Percentiles rank a stretch among this genome's conserved stretches.
Evolutionary conservation across 805 yeast species (phyloP).

Genomic region (Ogataea degrootiae): DNA sequence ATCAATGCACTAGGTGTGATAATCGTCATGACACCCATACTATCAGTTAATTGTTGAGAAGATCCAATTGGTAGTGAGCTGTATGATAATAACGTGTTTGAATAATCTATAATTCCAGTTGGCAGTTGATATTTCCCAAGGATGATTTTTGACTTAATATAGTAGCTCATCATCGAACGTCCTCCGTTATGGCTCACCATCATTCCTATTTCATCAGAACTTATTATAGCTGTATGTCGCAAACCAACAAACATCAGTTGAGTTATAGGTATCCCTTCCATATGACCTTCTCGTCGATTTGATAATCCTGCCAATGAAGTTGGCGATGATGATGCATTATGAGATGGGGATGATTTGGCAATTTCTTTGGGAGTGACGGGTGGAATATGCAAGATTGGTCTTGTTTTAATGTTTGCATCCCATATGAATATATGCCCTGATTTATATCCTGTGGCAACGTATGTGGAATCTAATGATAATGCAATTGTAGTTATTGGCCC

Average conservation of each 20-base stretch:
- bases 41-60: conserved; percentile 48
- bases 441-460: conserved; percentile 62
- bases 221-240: conserved; percentile 51
- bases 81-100: conserved; percentile 34
- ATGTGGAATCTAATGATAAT: conserved; percentile 64
- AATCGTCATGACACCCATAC: conserved; percentile 54
- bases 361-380: conserved; percentile 26
- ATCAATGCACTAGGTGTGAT: conserved; percentile 47
- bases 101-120: conserved; percentile 4
- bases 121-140: conserved; percentile 41
- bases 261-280: conserved; percentile 33
- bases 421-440: conserved; percentile 66
- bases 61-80: conserved; percentile 60
- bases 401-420: conserved; percentile 42
- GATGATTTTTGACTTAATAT: conserved; percentile 43
- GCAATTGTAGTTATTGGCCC: conserved; percentile 53
- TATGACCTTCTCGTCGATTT: conserved; percentile 29
- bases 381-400: conserved; percentile 26
- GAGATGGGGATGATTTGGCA: not conserved
- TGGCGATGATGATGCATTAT: conserved; percentile 3
- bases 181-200: conserved; percentile 62
- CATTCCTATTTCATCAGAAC: conserved; percentile 52
- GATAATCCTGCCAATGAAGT: not conserved
- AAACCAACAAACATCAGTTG: conserved; percentile 45
- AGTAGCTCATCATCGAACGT: conserved; percentile 49